Conservation (phyloP, 805 yeast genomes). For the Isabelozyma gotoi region DNA sequence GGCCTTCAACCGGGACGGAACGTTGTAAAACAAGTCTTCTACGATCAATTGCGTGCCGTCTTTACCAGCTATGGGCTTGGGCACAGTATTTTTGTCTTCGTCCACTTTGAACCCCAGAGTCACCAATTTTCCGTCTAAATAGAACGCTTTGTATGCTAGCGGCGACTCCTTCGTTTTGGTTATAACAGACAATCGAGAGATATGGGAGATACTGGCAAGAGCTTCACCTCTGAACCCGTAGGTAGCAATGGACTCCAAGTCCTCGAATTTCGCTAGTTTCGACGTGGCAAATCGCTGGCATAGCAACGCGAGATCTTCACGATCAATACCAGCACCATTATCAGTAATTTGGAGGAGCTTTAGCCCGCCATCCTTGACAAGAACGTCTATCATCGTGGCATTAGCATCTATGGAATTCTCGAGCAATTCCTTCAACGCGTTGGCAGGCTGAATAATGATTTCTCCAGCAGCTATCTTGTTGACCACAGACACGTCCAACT, state of each 20-base stretch:
- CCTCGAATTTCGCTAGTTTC: slow-evolving; percentile 72
- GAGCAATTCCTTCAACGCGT: slow-evolving; percentile 88
- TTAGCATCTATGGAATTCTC: slow-evolving; percentile 92
- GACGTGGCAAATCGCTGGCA: slow-evolving; percentile 94
- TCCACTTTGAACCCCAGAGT: slow-evolving; percentile 38
- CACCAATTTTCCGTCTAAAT: slow-evolving; percentile 61
- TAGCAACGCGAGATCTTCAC: slow-evolving; percentile 71
- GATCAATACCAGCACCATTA: slow-evolving; percentile 79
- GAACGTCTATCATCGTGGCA: slow-evolving; percentile 68
- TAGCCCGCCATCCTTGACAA: slow-evolving; percentile 90
- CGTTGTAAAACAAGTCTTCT: slow-evolving; percentile 87
- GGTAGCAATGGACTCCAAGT: slow-evolving; percentile 66
- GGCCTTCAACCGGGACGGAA: slow-evolving; percentile 73
- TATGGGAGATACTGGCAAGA: slow-evolving; percentile 88
- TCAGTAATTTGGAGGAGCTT: slow-evolving; percentile 85
- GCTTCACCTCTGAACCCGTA: slow-evolving; percentile 98
- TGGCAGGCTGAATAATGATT: slow-evolving; percentile 88
- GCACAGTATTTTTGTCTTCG: slow-evolving; percentile 38
- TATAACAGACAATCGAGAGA: slow-evolving; percentile 75
- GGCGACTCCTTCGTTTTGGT: slow-evolving; percentile 63
- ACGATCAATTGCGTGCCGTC: slow-evolving; percentile 83
- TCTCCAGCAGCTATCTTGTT: slow-evolving; percentile 97
- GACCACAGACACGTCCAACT: slow-evolving; percentile 70
- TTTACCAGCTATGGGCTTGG: slow-evolving; percentile 80
- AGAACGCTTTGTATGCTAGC: slow-evolving; percentile 74